A percentile compares a stretch with the other conserved stretches of the same genome.
Evolutionary conservation across 2,329 filamentous ascomycete species (phyloP).

Genomic region (Colletotrichum truncatum): DNA sequence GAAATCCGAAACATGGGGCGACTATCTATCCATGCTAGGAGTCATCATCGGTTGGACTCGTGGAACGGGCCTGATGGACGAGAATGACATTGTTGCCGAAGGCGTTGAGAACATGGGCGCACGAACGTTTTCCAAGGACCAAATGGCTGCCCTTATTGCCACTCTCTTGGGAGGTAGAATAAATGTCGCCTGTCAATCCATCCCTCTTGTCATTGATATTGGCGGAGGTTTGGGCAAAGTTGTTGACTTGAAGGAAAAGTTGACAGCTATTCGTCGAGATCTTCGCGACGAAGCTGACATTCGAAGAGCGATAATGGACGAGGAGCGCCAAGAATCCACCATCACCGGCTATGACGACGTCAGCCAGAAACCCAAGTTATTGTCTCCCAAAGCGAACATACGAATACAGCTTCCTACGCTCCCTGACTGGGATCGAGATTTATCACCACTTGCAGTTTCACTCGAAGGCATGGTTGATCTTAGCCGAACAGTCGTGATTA

Average conservation of each 20-base stretch:
- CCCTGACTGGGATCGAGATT: slow-evolving; percentile 89
- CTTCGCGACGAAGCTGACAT: slow-evolving; percentile 95
- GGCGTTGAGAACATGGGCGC: slow-evolving; percentile 96
- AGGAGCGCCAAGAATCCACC: slow-evolving; percentile 96
- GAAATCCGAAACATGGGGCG: slow-evolving; percentile 96
- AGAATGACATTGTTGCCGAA: slow-evolving; percentile 96
- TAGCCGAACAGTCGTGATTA: slow-evolving; percentile 96
- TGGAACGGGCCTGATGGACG: slow-evolving; percentile 95
- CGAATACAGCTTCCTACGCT: slow-evolving; percentile 93
- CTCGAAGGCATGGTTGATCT: slow-evolving; percentile 98
- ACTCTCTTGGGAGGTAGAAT: slow-evolving; percentile 93
- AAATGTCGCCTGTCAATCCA: slow-evolving; percentile 91
- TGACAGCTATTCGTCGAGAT: slow-evolving; percentile 91
- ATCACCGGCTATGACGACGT: slow-evolving; percentile 91
- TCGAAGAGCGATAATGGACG: slow-evolving; percentile 90
- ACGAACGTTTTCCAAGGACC: slow-evolving; percentile 97
- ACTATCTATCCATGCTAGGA: slow-evolving; percentile 97
- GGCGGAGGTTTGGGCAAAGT: slow-evolving; percentile 98
- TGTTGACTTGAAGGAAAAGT: slow-evolving; percentile 89
- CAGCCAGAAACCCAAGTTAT: slow-evolving; percentile 90
- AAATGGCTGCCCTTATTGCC: slow-evolving; percentile 98
- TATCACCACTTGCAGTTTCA: slow-evolving; percentile 84
- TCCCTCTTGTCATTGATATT: slow-evolving; percentile 95
- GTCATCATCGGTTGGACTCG: slow-evolving; percentile 99
- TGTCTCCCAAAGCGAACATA: slow-evolving; percentile 94